These are phyloP conservation scores for Dendryphion nanum DNA, from an alignment of 2,329 filamentous ascomycete genomes.

Conservation along the genomic window DNA sequence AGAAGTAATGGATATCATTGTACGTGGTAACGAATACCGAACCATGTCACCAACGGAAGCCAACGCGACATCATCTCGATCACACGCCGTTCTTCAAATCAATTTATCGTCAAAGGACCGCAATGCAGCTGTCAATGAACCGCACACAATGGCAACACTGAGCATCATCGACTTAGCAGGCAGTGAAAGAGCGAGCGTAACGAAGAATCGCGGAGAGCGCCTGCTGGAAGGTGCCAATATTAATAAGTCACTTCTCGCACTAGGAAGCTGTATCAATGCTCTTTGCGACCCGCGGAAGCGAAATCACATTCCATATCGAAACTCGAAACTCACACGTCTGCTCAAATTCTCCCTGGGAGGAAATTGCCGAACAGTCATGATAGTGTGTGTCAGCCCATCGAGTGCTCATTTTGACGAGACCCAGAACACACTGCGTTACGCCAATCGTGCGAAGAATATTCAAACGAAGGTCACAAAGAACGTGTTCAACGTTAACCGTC, in stretches of 20 bases:
- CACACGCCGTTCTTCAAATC: slow-evolving; percentile 95
- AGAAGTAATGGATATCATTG: slow-evolving; percentile 99
- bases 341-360: slow-evolving; percentile 96
- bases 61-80: slow-evolving; percentile 95
- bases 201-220: slow-evolving; percentile 91
- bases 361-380: slow-evolving; percentile 99
- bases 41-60: slow-evolving; percentile 97
- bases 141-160: slow-evolving; percentile 95
- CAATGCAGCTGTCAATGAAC: slow-evolving; percentile 88
- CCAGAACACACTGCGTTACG: slow-evolving; percentile 95
- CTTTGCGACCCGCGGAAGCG: slow-evolving; percentile 89
- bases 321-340: slow-evolving; percentile 92
- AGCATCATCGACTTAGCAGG: slow-evolving; percentile 98
- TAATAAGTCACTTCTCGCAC: slow-evolving; percentile 93
- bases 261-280: slow-evolving; percentile 97
- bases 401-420: slow-evolving; percentile 98
- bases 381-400: slow-evolving; percentile 95
- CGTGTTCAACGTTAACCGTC: slow-evolving; percentile 97
- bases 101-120: slow-evolving; percentile 93
- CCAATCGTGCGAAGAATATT: slow-evolving; percentile 98
- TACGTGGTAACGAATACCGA: slow-evolving; percentile 87
- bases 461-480: slow-evolving; percentile 99
- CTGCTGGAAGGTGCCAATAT: slow-evolving; percentile 95
- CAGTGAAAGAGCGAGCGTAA: slow-evolving; percentile 92
- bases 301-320: slow-evolving; percentile 94